Base-by-base conservation (phyloP, 2,329 filamentous ascomycete species). In the Pseudopyricularia cyperi region DNA sequence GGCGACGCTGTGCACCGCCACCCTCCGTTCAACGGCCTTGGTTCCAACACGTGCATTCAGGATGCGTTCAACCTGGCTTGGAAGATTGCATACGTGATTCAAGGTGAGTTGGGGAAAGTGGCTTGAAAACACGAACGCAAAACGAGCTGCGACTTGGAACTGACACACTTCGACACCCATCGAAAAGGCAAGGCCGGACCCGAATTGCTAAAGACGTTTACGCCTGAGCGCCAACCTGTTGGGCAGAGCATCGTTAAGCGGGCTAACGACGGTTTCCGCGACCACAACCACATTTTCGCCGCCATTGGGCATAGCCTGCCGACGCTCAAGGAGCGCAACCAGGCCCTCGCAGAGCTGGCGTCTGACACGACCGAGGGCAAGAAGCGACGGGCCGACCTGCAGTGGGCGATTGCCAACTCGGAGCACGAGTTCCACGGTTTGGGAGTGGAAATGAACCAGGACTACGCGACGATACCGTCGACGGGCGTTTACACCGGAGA, bases 361-460 rank as follows among this genome's bases (percentile, higher is more conserved):
- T 64, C 66, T 17, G 57, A 63, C 1, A 66, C 65, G 0, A 56
- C 63, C 0, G 58, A 61, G 46, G 75, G 75, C 1, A 60, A 60
- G 7, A 60, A 57, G 17, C 61, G 71, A 19, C 61, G 75, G 8
- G 57, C 60, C 12, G 62, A 60, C 1, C 64, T 78, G 17, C 68
- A 66, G 34, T 55, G 63, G 2, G 71, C 66, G 3, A 66, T 78
- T 26, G 61, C 69, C 51, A 57, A 63, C 9, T 73, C 71, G 1
- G 58, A 65, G 2, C 68, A 68, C 51, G 77, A 77, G 58, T 77
- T 76, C 55, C 74, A 78, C 53, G 77, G 68, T 3, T 65, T 82
- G 14, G 79, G 79, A 1, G 66, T 76, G 14, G 76, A 80, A 57
- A 81, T 81, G 77, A 75, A 75, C 57, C 79, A 82, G 58, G 65